Conservation (phyloP, 2,329 filamentous ascomycete genomes). For the Fonsecaea monophora region DNA sequence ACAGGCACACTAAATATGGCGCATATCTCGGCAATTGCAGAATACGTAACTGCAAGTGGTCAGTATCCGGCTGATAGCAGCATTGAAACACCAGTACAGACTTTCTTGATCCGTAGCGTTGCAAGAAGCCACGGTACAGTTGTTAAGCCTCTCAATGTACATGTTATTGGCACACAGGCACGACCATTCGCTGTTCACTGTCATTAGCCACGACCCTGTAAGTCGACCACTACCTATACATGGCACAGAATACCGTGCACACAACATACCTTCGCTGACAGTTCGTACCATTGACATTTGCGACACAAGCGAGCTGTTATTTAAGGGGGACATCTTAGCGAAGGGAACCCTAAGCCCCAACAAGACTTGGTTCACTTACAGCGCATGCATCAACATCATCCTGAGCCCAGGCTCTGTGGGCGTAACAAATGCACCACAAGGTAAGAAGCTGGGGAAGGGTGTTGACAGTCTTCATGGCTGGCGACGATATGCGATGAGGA, state of each 20-base stretch:
- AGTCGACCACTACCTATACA: not conserved
- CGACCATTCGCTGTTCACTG: constrained; percentile 32
- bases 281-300: constrained; percentile 36
- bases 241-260: not conserved
- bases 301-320: constrained; percentile 35
- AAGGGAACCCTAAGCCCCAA: not conserved
- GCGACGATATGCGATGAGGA: not conserved
- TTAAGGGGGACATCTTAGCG: not conserved
- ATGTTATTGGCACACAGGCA: constrained; percentile 37
- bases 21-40: constrained; percentile 37
- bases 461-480: not conserved
- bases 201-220: constrained; percentile 2
- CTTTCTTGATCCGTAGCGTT: constrained; percentile 36
- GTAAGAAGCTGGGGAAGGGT: not conserved
- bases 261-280: constrained; percentile 31
- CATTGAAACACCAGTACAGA: constrained; percentile 12
- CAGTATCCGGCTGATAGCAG: constrained; percentile 4
- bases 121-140: constrained; percentile 34
- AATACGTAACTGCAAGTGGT: constrained; percentile 32
- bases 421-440: not conserved
- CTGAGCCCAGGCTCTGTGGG: constrained; percentile 16
- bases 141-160: constrained; percentile 37
- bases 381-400: constrained; percentile 36
- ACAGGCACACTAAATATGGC: constrained; percentile 32
- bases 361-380: constrained; percentile 20